These are phyloP conservation scores for Ophioceras dolichostomum DNA, from an alignment of 2,329 filamentous ascomycete genomes.

Conservation along the genomic window DNA sequence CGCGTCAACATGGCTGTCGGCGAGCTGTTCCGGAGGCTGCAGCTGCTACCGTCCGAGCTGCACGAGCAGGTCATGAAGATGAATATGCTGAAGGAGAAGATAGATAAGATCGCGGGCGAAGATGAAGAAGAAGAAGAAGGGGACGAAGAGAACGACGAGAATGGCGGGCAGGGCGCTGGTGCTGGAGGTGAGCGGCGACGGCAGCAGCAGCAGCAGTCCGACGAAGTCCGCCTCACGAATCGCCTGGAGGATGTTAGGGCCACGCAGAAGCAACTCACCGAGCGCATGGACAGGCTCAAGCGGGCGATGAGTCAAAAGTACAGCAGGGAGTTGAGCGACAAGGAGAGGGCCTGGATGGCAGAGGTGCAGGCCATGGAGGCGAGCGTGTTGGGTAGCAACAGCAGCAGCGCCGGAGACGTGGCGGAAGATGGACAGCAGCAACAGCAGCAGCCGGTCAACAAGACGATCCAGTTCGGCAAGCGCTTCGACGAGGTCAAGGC, in stretches of 20 bases:
- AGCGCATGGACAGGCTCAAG: conserved; percentile 47
- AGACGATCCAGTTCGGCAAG: conserved; percentile 37
- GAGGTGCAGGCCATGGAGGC: conserved; percentile 25
- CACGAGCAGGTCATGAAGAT: conserved; percentile 54
- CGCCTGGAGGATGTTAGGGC: conserved; percentile 41
- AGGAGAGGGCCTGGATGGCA: conserved; percentile 40
- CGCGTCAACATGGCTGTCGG: conserved; percentile 56
- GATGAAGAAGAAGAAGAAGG: conserved; percentile 35
- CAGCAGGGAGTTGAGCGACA: conserved; percentile 44
- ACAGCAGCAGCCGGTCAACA: conserved; percentile 13
- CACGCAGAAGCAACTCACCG: conserved; percentile 42
- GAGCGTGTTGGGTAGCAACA: conserved; percentile 25
- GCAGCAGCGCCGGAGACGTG: conserved; percentile 13
- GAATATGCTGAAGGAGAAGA: conserved; percentile 50
- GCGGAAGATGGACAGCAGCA: background rate
- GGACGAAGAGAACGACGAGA: conserved; percentile 1
- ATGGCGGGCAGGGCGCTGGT: too few relatives aligned
- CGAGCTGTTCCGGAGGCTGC: conserved; percentile 60
- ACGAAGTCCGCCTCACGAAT: conserved; percentile 44
- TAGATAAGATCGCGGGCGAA: conserved; percentile 53
- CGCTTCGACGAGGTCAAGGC: conserved; percentile 44
- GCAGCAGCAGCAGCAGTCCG: conserved; percentile 31
- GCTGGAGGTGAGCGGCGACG: too few relatives aligned
- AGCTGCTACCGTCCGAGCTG: conserved; percentile 55
- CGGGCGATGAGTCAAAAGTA: conserved; percentile 34